Evolutionary conservation across 805 yeast species (phyloP).

Genomic region (Yarrowia bubula): DNA sequence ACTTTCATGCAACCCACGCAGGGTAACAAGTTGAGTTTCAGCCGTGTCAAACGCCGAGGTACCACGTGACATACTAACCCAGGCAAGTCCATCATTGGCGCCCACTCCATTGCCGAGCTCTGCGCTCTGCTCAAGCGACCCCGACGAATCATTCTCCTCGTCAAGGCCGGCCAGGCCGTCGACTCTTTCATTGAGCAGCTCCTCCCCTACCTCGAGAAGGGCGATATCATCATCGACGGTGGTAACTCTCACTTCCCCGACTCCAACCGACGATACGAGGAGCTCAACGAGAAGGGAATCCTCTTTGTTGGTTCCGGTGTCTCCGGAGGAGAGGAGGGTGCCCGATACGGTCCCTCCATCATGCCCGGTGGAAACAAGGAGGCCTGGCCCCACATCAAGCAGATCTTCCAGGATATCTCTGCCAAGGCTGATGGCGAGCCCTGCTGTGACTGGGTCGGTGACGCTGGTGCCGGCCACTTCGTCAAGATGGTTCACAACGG

Average conservation of each 20-base stretch:
- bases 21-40: conserved; percentile 25
- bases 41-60: conserved; percentile 26
- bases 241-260: conserved; percentile 99
- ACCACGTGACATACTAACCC: conserved; percentile 17
- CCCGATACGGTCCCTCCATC: conserved; percentile 97
- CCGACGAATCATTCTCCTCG: conserved; percentile 89
- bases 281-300: conserved; percentile 82
- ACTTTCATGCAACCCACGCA: conserved; percentile 26
- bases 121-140: conserved; percentile 90
- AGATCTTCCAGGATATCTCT: conserved; percentile 90
- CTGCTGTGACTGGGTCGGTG: conserved; percentile 99
- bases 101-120: conserved; percentile 86
- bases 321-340: conserved; percentile 99
- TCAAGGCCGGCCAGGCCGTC: conserved; percentile 95
- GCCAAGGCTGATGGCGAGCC: conserved; percentile 99
- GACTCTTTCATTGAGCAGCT: conserved; percentile 86
- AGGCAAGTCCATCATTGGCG: conserved; percentile 85
- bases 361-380: conserved; percentile 99
- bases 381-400: conserved; percentile 98
- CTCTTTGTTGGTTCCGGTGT: conserved; percentile 98
- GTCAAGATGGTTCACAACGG: conserved; percentile 99
- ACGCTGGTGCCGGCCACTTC: conserved; percentile 98
- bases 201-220: conserved; percentile 87
- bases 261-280: conserved; percentile 92
- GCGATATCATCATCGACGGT: conserved; percentile 98